Evolutionary conservation across 192 early-diverging fungal species (phyloP).

Genomic region (Coemansia sp.): DNA sequence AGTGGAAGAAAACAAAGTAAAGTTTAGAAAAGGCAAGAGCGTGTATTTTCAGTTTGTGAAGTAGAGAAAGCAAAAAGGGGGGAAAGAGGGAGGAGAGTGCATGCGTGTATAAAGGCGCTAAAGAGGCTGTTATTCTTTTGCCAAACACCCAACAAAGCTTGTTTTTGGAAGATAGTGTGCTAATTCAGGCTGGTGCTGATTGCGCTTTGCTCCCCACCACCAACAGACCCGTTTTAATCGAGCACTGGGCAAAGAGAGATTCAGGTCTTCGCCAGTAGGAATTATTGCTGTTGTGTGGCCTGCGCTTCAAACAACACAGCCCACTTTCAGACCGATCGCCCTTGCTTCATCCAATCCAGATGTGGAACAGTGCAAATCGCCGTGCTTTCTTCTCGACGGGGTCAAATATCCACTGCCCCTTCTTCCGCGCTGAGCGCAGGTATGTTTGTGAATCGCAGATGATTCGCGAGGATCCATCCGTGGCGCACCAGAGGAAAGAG

Average conservation of each 20-base stretch:
- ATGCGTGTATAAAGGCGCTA: not conserved
- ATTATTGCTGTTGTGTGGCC: not conserved
- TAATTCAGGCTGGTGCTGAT: not conserved
- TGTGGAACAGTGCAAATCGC: not conserved
- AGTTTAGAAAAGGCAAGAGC: slow-evolving; percentile 2
- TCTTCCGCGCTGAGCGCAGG: too few species aligned
- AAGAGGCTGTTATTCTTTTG: too few species aligned
- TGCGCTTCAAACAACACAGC: not conserved
- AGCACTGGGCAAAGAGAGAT: too few species aligned
- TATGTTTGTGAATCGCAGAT: not conserved
- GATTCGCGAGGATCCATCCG: not conserved
- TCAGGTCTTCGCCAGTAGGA: too few species aligned
- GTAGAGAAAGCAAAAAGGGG: not conserved
- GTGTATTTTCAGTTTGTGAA: not conserved
- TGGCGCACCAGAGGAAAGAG: not conserved
- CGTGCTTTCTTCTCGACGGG: not conserved
- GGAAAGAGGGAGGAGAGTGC: not conserved
- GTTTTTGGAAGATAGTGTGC: not conserved
- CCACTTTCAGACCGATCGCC: not conserved
- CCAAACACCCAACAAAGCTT: slow-evolving; percentile 9
- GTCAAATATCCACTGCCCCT: too few species aligned
- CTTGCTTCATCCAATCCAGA: not conserved
- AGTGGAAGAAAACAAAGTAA: slow-evolving; percentile 1
- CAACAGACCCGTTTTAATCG: not conserved
- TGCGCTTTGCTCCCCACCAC: not conserved